phyloP scores from a whole-genome alignment of 2,329 filamentous ascomycete genomes.

The Exserohilum rostratum region DNA sequence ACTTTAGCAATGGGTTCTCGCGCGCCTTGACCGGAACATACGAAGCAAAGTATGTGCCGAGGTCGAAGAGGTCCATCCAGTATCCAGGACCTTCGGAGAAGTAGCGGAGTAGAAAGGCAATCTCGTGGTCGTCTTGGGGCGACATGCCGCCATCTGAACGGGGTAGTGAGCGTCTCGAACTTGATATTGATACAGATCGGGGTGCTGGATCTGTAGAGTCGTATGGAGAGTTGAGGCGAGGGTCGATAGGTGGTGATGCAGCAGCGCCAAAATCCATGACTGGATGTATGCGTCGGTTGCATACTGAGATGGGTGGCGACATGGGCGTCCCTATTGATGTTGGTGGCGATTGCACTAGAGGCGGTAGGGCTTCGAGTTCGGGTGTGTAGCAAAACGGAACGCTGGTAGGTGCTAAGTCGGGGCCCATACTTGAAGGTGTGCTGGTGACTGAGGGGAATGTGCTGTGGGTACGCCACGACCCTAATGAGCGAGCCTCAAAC shows the following conservation, averaged over 20 bases:
- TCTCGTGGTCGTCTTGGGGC: slow-evolving; percentile 57
- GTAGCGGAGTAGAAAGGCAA: slow-evolving; percentile 65
- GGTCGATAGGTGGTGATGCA: slow-evolving; percentile 45
- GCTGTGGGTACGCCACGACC: slow-evolving; percentile 37
- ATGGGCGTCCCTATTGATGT: slow-evolving; percentile 40
- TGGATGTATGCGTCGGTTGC: slow-evolving; percentile 61
- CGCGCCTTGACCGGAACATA: slow-evolving; percentile 64
- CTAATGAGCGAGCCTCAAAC: slow-evolving; percentile 34
- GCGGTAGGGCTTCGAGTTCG: slow-evolving; percentile 36
- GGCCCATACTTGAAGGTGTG: slow-evolving; percentile 53
- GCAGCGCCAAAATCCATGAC: slow-evolving; percentile 50
- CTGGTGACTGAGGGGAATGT: slow-evolving; percentile 36
- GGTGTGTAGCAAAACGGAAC: slow-evolving; percentile 37
- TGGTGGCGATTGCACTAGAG: slow-evolving; percentile 40
- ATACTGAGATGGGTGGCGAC: slow-evolving; percentile 54
- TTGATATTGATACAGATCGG: slow-evolving; percentile 33
- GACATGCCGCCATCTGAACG: slow-evolving; percentile 28
- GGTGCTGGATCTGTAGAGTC: slow-evolving; percentile 35
- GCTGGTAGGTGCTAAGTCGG: slow-evolving; percentile 60
- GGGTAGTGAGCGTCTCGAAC: slow-evolving; percentile 32
- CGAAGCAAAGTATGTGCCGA: slow-evolving; percentile 65
- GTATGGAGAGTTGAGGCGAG: slow-evolving; percentile 41
- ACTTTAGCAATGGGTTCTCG: slow-evolving; percentile 57
- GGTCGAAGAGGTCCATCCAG: slow-evolving; percentile 65
- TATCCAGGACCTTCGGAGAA: slow-evolving; percentile 65